Percentiles rank a stretch among this genome's conserved stretches.
phyloP scores from a whole-genome alignment of 805 yeast species.

The Pichia cephalocereana region DNA sequence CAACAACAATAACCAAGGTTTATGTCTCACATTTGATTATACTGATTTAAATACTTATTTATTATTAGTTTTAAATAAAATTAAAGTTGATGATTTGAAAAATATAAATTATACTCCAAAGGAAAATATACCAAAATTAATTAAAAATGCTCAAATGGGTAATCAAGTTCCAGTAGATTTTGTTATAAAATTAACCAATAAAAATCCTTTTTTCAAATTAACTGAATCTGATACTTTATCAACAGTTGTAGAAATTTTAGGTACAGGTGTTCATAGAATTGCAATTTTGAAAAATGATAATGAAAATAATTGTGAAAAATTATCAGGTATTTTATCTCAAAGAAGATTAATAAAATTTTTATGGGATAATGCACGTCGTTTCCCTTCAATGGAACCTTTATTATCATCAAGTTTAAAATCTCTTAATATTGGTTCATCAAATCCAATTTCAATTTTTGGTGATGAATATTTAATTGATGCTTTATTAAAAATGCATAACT shows the following conservation, averaged over 20 bases:
- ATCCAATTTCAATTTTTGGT: conserved; percentile 75
- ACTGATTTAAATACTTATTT: conserved; percentile 83
- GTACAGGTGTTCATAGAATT: conserved; percentile 92
- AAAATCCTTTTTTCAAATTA: conserved; percentile 79
- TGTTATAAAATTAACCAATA: conserved; percentile 75
- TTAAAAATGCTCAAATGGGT: conserved; percentile 68
- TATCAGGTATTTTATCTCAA: conserved; percentile 84
- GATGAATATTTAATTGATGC: conserved; percentile 87
- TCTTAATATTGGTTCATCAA: conserved; percentile 60
- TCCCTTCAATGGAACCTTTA: conserved; percentile 70
- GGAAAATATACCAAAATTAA: conserved; percentile 33
- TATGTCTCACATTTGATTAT: conserved; percentile 80
- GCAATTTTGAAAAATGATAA: conserved; percentile 43
- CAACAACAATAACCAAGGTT: conserved; percentile 20
- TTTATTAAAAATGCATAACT: conserved; percentile 70
- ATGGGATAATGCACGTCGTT: conserved; percentile 89
- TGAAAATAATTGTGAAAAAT: conserved; percentile 30
- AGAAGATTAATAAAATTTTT: conserved; percentile 75
- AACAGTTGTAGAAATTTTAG: conserved; percentile 75
- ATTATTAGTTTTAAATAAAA: conserved; percentile 72
- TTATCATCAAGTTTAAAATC: conserved; percentile 62
- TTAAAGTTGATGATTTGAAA: conserved; percentile 30
- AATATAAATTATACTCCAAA: conserved; percentile 25
- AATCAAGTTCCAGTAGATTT: conserved; percentile 87
- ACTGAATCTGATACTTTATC: conserved; percentile 60